Evolutionary conservation across 2,329 filamentous ascomycete species (phyloP).

Genomic region (Ciborinia camelliae): DNA sequence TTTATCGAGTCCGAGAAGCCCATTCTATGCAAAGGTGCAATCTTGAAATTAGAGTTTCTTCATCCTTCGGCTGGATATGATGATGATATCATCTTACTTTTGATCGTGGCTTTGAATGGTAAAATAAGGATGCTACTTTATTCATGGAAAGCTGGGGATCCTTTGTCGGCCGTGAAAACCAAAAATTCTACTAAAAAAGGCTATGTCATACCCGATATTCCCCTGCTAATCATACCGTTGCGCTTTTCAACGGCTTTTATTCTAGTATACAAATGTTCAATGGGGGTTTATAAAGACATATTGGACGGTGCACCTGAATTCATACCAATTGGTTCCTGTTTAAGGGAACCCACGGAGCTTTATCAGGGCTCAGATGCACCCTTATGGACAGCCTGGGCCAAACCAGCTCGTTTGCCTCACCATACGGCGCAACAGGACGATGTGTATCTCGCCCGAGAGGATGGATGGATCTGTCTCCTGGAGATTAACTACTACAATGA

Average conservation of each 20-base stretch:
- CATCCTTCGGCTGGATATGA: conserved; percentile 64
- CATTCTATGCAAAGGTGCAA: conserved; percentile 59
- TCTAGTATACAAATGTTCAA: conserved; percentile 58
- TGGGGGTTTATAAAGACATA: conserved; percentile 55
- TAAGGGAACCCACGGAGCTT: neutral
- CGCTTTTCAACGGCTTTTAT: conserved; percentile 69
- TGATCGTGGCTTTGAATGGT: conserved; percentile 53
- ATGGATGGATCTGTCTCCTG: conserved; percentile 73
- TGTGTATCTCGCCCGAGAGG: conserved; percentile 83
- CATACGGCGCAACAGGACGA: conserved; percentile 67
- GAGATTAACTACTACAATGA: conserved; percentile 57
- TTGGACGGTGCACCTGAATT: conserved; percentile 47
- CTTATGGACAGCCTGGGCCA: conserved; percentile 81
- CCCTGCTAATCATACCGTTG: conserved; percentile 68
- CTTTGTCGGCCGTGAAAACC: conserved; percentile 45
- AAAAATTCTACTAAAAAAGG: conserved; percentile 44
- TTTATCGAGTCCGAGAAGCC: conserved; percentile 51
- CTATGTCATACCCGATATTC: conserved; percentile 53
- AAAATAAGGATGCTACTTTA: conserved; percentile 54
- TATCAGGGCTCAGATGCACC: conserved; percentile 49
- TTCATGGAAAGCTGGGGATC: conserved; percentile 56
- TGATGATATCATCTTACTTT: conserved; percentile 70
- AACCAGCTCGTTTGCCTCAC: conserved; percentile 62
- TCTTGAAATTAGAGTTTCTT: conserved; percentile 84
- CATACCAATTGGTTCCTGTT: neutral